Percentiles rank a stretch among this genome's conserved stretches.
phyloP scores from a whole-genome alignment of 2,329 filamentous ascomycete genomes.

The Pyrenophora teres region DNA sequence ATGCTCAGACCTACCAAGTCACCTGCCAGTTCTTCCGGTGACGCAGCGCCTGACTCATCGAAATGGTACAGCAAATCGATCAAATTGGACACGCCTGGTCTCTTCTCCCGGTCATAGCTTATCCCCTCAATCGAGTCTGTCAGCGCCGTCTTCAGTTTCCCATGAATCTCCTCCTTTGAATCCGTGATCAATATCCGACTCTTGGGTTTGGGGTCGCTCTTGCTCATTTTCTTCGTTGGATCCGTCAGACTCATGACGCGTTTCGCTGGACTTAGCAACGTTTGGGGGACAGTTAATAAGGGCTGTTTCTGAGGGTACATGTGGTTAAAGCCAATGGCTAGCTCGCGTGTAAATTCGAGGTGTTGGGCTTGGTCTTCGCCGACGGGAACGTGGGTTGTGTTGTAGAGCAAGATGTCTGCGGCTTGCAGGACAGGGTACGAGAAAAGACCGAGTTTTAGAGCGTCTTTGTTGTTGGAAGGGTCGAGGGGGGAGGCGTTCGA shows the following conservation, averaged over 20 bases:
- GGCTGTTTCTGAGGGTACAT: constrained; percentile 60
- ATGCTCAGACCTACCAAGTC: constrained; percentile 56
- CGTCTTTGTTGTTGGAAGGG: constrained; percentile 53
- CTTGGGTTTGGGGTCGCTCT: constrained; percentile 72
- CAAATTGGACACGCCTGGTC: constrained; percentile 88
- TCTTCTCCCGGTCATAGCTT: constrained; percentile 68
- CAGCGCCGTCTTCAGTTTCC: constrained; percentile 72
- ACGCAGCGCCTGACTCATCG: constrained; percentile 49
- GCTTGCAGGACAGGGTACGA: constrained; percentile 96
- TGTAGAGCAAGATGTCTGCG: constrained; percentile 84
- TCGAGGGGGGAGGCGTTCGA: constrained; percentile 64
- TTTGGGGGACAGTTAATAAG: constrained; percentile 32
- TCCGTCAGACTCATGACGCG: constrained; percentile 87
- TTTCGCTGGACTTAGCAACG: constrained; percentile 63
- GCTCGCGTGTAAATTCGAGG: constrained; percentile 87
- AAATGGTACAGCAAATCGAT: constrained; percentile 79
- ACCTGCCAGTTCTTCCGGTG: constrained; percentile 53
- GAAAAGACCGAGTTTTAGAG: constrained; percentile 85
- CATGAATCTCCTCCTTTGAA: constrained; percentile 62
- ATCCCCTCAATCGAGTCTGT: constrained; percentile 75
- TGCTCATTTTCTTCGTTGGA: constrained; percentile 89
- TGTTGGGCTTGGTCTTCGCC: constrained; percentile 96
- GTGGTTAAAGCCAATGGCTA: constrained; percentile 85
- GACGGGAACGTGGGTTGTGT: constrained; percentile 91
- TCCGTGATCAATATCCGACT: constrained; percentile 88